Evolutionary conservation across 345 rosid genomes (phyloP).

Genomic region (Euphorbia peplus): DNA sequence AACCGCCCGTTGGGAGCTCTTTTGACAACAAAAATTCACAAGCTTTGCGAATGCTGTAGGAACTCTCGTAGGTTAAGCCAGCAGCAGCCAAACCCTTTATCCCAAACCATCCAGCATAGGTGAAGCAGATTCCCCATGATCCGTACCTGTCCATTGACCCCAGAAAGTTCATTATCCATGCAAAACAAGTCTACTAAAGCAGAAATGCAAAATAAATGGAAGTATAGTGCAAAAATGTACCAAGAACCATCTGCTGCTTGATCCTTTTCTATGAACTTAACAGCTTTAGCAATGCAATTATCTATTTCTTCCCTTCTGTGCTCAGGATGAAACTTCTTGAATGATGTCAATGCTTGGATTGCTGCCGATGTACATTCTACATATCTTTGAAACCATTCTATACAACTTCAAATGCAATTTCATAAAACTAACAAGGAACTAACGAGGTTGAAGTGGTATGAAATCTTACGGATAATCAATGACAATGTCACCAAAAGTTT

Average conservation of each 20-base stretch:
- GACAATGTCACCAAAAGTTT: constrained; percentile 16
- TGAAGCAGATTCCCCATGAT: constrained; percentile 30
- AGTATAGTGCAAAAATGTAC: neutral
- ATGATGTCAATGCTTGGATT: constrained; percentile 2
- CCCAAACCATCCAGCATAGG: constrained; percentile 23
- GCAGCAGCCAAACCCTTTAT: constrained; percentile 26
- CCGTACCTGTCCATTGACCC: constrained; percentile 16
- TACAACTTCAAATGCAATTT: neutral
- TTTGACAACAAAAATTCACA: constrained; percentile 18
- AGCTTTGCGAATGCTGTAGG: constrained; percentile 16
- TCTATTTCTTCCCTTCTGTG: neutral
- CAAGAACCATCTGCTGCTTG: constrained; percentile 14
- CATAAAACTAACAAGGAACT: neutral
- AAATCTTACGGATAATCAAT: constrained; percentile 16
- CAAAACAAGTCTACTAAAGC: neutral
- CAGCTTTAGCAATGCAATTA: neutral
- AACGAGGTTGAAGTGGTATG: neutral
- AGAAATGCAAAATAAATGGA: neutral
- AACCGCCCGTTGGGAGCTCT: constrained; percentile 19
- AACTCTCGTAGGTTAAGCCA: constrained; percentile 12
- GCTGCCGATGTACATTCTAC: constrained; percentile 5
- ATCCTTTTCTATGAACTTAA: neutral
- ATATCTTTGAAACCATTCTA: neutral
- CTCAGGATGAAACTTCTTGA: neutral
- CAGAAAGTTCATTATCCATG: neutral